Base-by-base conservation (phyloP, 192 early-diverging fungal genomes). In the Podila horticola region DNA sequence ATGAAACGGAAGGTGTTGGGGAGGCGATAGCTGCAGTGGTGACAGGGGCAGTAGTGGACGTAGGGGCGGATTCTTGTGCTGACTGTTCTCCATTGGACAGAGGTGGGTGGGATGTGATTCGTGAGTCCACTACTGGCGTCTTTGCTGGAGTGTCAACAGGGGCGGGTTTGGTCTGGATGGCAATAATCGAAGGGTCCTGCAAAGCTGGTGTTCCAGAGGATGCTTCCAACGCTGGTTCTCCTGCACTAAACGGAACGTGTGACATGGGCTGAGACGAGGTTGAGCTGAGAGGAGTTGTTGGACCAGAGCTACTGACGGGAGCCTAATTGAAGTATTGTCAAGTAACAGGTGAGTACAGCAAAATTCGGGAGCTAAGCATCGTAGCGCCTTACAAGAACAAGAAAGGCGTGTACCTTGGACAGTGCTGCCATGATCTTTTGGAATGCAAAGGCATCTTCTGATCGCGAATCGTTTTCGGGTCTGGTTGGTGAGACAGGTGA, bases 401-500 rank as follows among this genome's bases (percentile, higher is more conserved):
- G 50, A 29, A 38, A 22, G 2, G 17, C 0, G 20, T 1, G 29
- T 81, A 81, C 85, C 70, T 88, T 87, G 30, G 86, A 75, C 7
- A 90, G 79, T 33, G 85, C 88, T 61, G 87, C 86, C 52, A 88
- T 69, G 49, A 90, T 86, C 45, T 85, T 86, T 63, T 79, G 86
- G 45, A 90, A 89, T 15, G 82, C 88, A 52, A 86, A 85, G 8
- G 81, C 83, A 75, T 90, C 84, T 33, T 85, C 86, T 12, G 64
- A 73, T 33, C 60, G 62, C 9, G 68, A 71, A 57, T 59, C 72
- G 15, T 30, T 65, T 10, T 64, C 60, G 1, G 71, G 66, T 29
- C 38, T 49, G 26, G 57, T 68, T 45, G 55, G 33, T 17, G 74
- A 33, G 1, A 48, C 38, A 4, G 58, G 63, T 62, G 67, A 63